Evolutionary conservation across 2,329 filamentous ascomycete genomes (phyloP).

Genomic region (Botrytis galanthina): DNA sequence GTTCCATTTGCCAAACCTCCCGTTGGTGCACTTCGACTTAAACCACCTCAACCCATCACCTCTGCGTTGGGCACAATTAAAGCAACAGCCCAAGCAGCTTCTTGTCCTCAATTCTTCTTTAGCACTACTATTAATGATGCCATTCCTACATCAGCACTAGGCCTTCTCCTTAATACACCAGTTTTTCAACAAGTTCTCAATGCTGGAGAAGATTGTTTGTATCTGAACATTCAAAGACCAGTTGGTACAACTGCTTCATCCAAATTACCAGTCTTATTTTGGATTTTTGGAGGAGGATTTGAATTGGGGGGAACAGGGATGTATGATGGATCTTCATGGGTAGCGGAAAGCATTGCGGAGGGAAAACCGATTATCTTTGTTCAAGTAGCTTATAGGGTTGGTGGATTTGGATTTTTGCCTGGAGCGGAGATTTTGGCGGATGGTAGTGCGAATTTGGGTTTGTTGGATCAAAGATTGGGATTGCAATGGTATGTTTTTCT

Average conservation of each 20-base stretch:
- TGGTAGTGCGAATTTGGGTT: slow-evolving; percentile 67
- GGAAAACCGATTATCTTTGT: slow-evolving; percentile 71
- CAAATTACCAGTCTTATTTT: slow-evolving; percentile 66
- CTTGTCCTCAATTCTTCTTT: slow-evolving; percentile 72
- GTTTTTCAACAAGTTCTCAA: slow-evolving; percentile 55
- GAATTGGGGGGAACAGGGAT: slow-evolving; percentile 51
- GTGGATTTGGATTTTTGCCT: slow-evolving; percentile 71
- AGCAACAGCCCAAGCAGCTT: slow-evolving; percentile 55
- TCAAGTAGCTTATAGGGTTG: slow-evolving; percentile 74
- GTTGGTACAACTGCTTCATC: slow-evolving; percentile 51
- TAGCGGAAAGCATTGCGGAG: slow-evolving; percentile 45
- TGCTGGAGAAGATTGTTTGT: slow-evolving; percentile 63
- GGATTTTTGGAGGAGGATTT: slow-evolving; percentile 69
- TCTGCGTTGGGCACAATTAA: slow-evolving; percentile 58
- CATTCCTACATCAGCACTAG: slow-evolving; percentile 45
- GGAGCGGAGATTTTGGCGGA: slow-evolving; percentile 66
- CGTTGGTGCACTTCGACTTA: slow-evolving; percentile 62
- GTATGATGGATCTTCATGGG: slow-evolving; percentile 52
- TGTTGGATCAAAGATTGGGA: slow-evolving; percentile 69
- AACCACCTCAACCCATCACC: slow-evolving; percentile 62
- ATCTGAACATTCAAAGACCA: slow-evolving; percentile 58
- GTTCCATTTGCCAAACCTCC: slow-evolving; percentile 76
- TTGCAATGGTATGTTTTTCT: slow-evolving; percentile 57
- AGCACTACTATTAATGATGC: slow-evolving; percentile 46
- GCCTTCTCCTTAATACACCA: slow-evolving; percentile 52